phyloP scores from a whole-genome alignment of 2,329 filamentous ascomycete genomes.

The Talaromyces atroroseus region DNA sequence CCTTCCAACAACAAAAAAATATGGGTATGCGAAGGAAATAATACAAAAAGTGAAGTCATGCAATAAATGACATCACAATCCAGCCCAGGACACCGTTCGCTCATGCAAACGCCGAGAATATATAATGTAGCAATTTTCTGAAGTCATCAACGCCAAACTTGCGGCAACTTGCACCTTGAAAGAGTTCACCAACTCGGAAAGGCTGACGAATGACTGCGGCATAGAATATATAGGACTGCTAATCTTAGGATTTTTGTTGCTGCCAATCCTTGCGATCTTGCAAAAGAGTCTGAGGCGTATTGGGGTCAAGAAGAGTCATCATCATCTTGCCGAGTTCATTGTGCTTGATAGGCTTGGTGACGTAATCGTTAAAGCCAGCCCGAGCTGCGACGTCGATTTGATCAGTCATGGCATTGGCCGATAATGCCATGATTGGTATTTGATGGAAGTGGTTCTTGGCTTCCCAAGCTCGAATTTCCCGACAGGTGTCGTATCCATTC shows the following conservation, averaged over 20 bases:
- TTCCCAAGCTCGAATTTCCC: constrained; percentile 44
- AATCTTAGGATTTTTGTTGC: constrained; percentile 1
- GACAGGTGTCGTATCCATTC: constrained; percentile 45
- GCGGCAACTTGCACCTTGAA: background rate
- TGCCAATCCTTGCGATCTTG: constrained; percentile 30
- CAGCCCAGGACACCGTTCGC: constrained; percentile 4
- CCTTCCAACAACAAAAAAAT: background rate
- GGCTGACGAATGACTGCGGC: background rate
- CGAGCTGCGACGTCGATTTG: constrained; percentile 43
- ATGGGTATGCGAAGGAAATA: constrained; percentile 9
- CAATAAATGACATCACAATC: constrained; percentile 3
- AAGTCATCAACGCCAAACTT: background rate
- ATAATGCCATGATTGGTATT: constrained; percentile 46
- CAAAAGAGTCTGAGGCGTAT: constrained; percentile 37
- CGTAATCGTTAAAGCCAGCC: constrained; percentile 46
- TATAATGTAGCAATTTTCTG: constrained; percentile 5
- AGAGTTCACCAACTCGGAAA: background rate
- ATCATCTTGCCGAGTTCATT: constrained; percentile 47
- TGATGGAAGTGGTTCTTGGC: constrained; percentile 41
- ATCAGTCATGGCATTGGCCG: constrained; percentile 47
- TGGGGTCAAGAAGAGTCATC: constrained; percentile 43
- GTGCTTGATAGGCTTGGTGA: constrained; percentile 47
- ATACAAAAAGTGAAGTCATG: constrained; percentile 8
- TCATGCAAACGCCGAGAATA: constrained; percentile 8
- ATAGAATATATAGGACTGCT: background rate